phyloP scores from a whole-genome alignment of 176 grass and related monocot species.

The Puccinellia tenuiflora region DNA sequence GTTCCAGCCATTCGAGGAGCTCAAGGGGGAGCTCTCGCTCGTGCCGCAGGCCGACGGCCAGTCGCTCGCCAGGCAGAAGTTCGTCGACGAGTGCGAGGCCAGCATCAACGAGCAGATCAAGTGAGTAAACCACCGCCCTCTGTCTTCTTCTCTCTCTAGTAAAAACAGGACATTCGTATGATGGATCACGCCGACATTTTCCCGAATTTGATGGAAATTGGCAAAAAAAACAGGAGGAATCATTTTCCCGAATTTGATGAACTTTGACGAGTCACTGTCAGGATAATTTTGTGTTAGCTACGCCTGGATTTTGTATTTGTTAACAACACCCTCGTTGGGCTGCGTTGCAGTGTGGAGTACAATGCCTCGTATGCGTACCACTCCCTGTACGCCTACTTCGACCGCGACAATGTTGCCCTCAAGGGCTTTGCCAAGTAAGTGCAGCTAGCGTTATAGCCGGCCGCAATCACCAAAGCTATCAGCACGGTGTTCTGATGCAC shows the following conservation, averaged over 20 bases:
- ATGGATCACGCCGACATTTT: too few species aligned
- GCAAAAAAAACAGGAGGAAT: too few species aligned
- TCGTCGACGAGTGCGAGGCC: constrained; percentile 50
- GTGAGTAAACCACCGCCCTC: constrained; percentile 1
- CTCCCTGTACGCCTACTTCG: constrained; percentile 89
- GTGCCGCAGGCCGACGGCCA: constrained; percentile 45
- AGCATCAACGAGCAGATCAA: constrained; percentile 85
- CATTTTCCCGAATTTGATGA: too few species aligned
- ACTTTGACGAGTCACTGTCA: not conserved
- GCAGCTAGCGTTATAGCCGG: not conserved
- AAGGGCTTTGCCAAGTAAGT: constrained; percentile 82
- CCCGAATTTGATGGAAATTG: too few species aligned
- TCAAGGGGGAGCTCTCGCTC: constrained; percentile 52
- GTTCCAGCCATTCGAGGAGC: constrained; percentile 84
- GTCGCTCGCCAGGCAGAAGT: constrained; percentile 65
- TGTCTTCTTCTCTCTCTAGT: too few species aligned
- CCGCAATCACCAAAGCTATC: not conserved
- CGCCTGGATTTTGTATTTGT: not conserved
- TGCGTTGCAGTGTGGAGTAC: constrained; percentile 66
- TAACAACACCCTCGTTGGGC: not conserved
- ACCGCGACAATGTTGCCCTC: constrained; percentile 83
- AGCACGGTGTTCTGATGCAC: not conserved
- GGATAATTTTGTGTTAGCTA: not conserved
- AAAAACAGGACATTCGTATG: too few species aligned
- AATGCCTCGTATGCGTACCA: constrained; percentile 92